Conservation (phyloP, 805 yeast species). For the Metschnikowia corniflorae region DNA sequence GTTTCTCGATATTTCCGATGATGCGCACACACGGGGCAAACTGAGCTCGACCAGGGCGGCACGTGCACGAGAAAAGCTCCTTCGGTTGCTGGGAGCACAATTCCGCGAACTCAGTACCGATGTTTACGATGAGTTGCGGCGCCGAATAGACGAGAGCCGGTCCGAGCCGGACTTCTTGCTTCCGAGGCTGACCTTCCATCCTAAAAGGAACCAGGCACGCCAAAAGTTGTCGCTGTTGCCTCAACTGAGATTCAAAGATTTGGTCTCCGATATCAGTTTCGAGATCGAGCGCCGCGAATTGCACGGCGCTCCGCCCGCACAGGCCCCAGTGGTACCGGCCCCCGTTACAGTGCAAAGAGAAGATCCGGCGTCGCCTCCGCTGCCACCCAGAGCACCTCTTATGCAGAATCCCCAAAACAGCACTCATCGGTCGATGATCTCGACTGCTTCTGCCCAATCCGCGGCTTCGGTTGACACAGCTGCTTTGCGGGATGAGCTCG, state of each 20-base stretch:
- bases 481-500: slow-evolving; percentile 12
- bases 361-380: not conserved
- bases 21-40: slow-evolving; percentile 34
- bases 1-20: slow-evolving; percentile 50
- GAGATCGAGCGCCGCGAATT: slow-evolving; percentile 80
- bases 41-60: slow-evolving; percentile 58
- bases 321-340: slow-evolving; percentile 12
- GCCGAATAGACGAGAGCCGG: slow-evolving; percentile 64
- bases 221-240: slow-evolving; percentile 85
- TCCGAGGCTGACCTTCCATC: slow-evolving; percentile 75
- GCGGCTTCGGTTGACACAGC: not conserved
- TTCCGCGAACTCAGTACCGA: slow-evolving; percentile 90
- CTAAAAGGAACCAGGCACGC: slow-evolving; percentile 93
- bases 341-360: slow-evolving; percentile 3
- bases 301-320: too few relatives aligned
- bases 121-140: slow-evolving; percentile 85
- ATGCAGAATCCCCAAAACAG: not conserved
- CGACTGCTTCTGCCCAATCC: not conserved
- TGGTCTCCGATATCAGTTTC: slow-evolving; percentile 81
- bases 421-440: not conserved
- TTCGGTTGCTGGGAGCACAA: slow-evolving; percentile 76
- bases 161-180: slow-evolving; percentile 60
- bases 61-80: slow-evolving; percentile 80
- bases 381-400: not conserved
- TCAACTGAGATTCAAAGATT: slow-evolving; percentile 76